These are phyloP conservation scores for Trichoderma sp. DNA, from an alignment of 2,329 filamentous ascomycete species.

Conservation along the genomic window DNA sequence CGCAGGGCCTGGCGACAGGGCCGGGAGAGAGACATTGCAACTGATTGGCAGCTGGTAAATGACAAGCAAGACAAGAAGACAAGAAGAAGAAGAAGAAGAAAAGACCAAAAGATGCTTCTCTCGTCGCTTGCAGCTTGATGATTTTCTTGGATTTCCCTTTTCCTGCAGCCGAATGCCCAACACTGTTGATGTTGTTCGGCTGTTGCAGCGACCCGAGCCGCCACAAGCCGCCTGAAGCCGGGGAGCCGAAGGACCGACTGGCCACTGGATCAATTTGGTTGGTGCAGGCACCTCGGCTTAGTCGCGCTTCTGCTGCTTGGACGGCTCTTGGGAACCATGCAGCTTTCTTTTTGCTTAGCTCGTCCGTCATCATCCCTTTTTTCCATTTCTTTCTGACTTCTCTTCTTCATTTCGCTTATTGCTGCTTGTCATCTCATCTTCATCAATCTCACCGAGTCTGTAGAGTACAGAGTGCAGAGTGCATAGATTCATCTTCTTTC, in stretches of 20 bases:
- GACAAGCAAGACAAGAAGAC: no score
- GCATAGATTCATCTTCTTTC: background rate
- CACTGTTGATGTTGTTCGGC: constrained; percentile 20
- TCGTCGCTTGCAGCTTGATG: background rate
- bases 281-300: constrained; percentile 2
- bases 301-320: background rate
- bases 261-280: no score
- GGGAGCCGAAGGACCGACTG: constrained; percentile 2
- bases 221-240: constrained; percentile 43
- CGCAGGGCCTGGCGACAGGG: constrained; percentile 48
- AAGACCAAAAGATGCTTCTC: background rate
- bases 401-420: background rate
- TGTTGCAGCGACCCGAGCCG: constrained; percentile 32
- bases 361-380: background rate
- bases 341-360: background rate
- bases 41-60: no score
- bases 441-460: background rate
- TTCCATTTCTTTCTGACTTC: background rate
- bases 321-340: background rate
- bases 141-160: background rate
- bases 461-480: no score
- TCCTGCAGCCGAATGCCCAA: constrained; percentile 9
- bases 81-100: background rate
- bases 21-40: constrained; percentile 47
- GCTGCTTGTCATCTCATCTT: background rate